These are phyloP conservation scores for Colletotrichum ledebouriae DNA, from an alignment of 2,329 filamentous ascomycete species.

Conservation along the genomic window DNA sequence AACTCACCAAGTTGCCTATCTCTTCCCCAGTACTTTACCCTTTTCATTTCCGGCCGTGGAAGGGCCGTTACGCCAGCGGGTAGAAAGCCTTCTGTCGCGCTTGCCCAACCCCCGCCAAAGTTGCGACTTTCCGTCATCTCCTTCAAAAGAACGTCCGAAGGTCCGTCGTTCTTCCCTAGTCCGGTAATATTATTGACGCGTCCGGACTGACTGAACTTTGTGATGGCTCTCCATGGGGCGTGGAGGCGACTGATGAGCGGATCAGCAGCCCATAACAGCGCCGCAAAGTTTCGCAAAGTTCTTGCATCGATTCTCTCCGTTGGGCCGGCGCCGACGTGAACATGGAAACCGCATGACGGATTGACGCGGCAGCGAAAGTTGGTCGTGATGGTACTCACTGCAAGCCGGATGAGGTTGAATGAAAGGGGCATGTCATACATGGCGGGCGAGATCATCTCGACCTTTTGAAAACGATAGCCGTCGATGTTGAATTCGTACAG, in stretches of 20 bases:
- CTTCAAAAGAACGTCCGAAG: slow-evolving; percentile 11
- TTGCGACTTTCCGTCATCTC: neutral
- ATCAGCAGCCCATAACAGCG: slow-evolving; percentile 54
- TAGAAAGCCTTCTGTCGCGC: no score
- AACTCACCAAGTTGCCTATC: slow-evolving; percentile 47
- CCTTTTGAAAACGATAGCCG: slow-evolving; percentile 43
- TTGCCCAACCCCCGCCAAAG: neutral
- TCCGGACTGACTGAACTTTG: slow-evolving; percentile 30
- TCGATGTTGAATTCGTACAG: slow-evolving; percentile 28
- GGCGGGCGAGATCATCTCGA: slow-evolving; percentile 54
- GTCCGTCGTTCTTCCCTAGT: slow-evolving; percentile 15
- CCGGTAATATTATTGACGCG: slow-evolving; percentile 22
- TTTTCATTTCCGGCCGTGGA: slow-evolving; percentile 5
- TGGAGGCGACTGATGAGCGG: slow-evolving; percentile 54
- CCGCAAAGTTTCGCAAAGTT: slow-evolving; percentile 49
- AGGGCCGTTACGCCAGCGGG: no score
- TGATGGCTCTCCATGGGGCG: slow-evolving; percentile 49
- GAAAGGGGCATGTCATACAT: slow-evolving; percentile 48
- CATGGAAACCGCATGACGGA: slow-evolving; percentile 51
- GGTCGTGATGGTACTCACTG: slow-evolving; percentile 51
- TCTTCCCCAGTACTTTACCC: slow-evolving; percentile 44
- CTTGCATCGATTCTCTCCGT: slow-evolving; percentile 47
- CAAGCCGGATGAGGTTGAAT: slow-evolving; percentile 48
- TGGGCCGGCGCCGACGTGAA: slow-evolving; percentile 54
- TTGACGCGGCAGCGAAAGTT: slow-evolving; percentile 52